These are phyloP conservation scores for Mucor plumbeus DNA, from an alignment of 371 early-diverging fungal species.

Conservation along the genomic window DNA sequence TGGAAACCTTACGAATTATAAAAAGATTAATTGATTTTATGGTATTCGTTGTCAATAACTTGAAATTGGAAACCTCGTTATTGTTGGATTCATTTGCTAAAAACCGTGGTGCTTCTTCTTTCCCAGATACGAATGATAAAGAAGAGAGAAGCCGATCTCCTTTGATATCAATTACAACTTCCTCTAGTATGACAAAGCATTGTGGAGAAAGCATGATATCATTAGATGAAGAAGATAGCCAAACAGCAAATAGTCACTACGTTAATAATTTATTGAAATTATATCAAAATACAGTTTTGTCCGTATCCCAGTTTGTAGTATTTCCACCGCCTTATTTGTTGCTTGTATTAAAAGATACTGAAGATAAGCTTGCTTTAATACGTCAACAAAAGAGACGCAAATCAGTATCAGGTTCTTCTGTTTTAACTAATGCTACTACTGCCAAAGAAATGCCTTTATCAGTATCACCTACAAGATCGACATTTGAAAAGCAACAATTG, in stretches of 20 bases:
- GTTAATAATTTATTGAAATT: conserved; percentile 41
- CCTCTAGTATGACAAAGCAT: neutral
- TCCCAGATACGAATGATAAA: conserved; percentile 8
- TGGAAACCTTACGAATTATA: conserved; percentile 66
- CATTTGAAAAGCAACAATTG: conserved; percentile 31
- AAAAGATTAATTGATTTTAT: conserved; percentile 84
- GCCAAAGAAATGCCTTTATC: conserved; percentile 16
- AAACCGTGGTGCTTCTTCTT: conserved; percentile 35
- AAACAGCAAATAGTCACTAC: conserved; percentile 15
- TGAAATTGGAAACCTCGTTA: conserved; percentile 86
- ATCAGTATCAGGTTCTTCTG: conserved; percentile 19
- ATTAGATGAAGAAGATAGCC: conserved; percentile 21
- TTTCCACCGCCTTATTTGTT: conserved; percentile 88
- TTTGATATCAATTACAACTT: neutral
- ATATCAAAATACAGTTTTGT: conserved; percentile 76
- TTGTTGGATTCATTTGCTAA: conserved; percentile 60
- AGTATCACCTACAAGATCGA: conserved; percentile 34
- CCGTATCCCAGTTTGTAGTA: conserved; percentile 84
- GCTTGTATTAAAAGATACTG: conserved; percentile 68
- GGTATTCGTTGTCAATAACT: conserved; percentile 83
- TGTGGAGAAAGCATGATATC: neutral
- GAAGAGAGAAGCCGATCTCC: conserved; percentile 20
- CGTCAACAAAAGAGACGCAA: conserved; percentile 27
- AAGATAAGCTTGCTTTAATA: conserved; percentile 43
- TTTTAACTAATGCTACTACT: conserved; percentile 4